Base-by-base conservation (phyloP, 1,139 yeast species). In the Yamadazyma friedrichii region DNA sequence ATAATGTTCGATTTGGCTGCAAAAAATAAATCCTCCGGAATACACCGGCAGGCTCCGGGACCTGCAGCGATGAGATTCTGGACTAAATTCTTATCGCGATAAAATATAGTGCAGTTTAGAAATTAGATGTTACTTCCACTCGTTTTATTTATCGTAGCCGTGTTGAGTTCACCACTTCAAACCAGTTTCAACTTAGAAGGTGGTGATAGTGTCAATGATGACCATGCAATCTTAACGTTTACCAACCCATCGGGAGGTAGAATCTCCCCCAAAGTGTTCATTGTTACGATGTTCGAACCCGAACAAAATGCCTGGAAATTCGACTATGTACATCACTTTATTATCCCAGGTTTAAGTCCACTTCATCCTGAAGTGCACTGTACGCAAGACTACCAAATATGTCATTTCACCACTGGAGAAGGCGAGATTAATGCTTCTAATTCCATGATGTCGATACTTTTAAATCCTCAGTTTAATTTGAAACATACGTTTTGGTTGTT, bases 361-460 rank as follows among this genome's bases (percentile, higher is more conserved):
- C 49, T 73, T 32, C 82, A 72, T 63, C 82, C 84, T 25, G 55
- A 66, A 15, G 64, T 81, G 37, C 79, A 74, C 61, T 81, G 86
- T 60, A 70, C 73, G 39, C 55, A 65, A 34, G 67, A 77, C 59
- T 77, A 72, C 59, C 61, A 76, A 29, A 61, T 82, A 31, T 81
- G 86, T 64, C 82, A 79, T 54, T 58, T 80, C 44, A 79, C 84
- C 38, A 78, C 84, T n/a, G 88, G 87, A 42, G 87, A 81, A 61
- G 84, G 82, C 47, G 86, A 81, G 55, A 75, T 80, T 52, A 81
- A 81, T 52, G 87, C 88, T 33, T 86, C 87, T 20, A 51, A 81
- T 29, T 69, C 85, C 31, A 59, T 81, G 47, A 68, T 78, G 40
- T 81, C 87, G 4, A 61, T 81, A 47, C 56, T 76, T 9, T 64